phyloP scores from a whole-genome alignment of 2,329 filamentous ascomycete genomes.

The Hyphodiscus sp. region DNA sequence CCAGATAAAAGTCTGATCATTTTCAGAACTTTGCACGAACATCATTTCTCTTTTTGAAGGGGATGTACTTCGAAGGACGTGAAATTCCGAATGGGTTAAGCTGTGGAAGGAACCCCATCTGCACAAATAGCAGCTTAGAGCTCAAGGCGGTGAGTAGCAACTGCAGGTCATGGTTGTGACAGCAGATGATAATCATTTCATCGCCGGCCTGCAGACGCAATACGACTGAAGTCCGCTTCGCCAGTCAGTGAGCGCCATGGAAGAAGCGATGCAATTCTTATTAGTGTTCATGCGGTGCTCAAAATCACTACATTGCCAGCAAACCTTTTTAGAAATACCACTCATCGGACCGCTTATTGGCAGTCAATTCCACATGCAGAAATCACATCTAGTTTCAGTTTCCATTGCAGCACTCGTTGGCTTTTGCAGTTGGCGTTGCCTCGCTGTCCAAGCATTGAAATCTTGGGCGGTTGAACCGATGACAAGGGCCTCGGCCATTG shows the following conservation, averaged over 20 bases:
- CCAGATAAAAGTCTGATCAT: slow-evolving; percentile 8
- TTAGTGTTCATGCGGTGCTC: background rate
- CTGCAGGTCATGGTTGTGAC: slow-evolving; percentile 14
- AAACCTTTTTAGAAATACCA: background rate
- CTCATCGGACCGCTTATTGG: background rate
- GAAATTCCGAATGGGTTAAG: background rate
- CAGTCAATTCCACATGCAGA: background rate
- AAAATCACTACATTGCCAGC: background rate
- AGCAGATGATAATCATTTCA: slow-evolving; percentile 1
- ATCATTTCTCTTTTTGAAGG: background rate
- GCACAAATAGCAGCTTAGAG: background rate
- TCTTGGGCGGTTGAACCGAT: background rate
- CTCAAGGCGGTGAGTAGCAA: slow-evolving; percentile 1
- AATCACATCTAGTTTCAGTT: background rate
- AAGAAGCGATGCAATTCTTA: background rate
- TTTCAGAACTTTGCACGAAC: slow-evolving; percentile 5
- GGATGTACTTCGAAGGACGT: background rate
- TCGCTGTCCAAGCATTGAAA: background rate
- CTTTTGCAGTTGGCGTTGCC: background rate
- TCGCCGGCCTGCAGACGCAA: background rate
- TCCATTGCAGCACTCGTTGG: background rate
- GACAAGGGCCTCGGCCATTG: background rate
- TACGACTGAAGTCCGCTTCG: background rate
- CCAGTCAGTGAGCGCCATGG: background rate
- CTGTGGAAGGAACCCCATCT: background rate